Base-by-base conservation (phyloP, 2,329 filamentous ascomycete species). In the Cercospora canescens region DNA sequence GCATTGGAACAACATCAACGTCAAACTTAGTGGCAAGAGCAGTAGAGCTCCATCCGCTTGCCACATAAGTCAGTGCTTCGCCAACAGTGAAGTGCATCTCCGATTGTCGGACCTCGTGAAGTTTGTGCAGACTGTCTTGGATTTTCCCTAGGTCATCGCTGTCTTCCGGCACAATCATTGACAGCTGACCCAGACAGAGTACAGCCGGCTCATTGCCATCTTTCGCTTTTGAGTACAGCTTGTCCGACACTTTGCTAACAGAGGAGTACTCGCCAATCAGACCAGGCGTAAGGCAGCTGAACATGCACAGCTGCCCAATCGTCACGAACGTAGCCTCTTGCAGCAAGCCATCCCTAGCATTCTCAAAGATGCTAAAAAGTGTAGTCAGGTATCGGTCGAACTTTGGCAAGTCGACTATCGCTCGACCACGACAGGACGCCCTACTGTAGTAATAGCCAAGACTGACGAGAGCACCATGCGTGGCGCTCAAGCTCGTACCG, bases 51-150 rank as follows among this genome's bases (percentile, higher is more conserved):
- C 94, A 98, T 41, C 94, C 89, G 39, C 86, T 88, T 39, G 92
- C 86, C 6, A 91, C 87, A 55, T 91, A 91, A 55, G 91, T 90
- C 61, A 98, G 85, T 12, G 95, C 93, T 76, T 97, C 94, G 14
- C 95, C 95, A 30, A 96, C 88, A 0, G 93, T 88, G 76, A 99
- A 97, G 68, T 97, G 94, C 1, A 94, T 86, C 76, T 98, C 94
- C 0, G 91, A 87, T 71, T 93, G 90, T 71, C 92, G 92, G 50
- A 95, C 87, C 75, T 97, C 93, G 72, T 96, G 91, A 3, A 98
- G 82, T 9, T 85, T 85, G 75, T 94, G 91, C 0, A 98, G 81
- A 30, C 87, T 88, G 11, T 88, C 84, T 12, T 93, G 79, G 6
- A 96, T 86, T 9, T 83, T 80, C 1, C 79, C 79, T 1, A 91